These are phyloP conservation scores for Pythium aphanidermatum DNA, from an alignment of 352 stramenopile genomes.

Conservation along the genomic window DNA sequence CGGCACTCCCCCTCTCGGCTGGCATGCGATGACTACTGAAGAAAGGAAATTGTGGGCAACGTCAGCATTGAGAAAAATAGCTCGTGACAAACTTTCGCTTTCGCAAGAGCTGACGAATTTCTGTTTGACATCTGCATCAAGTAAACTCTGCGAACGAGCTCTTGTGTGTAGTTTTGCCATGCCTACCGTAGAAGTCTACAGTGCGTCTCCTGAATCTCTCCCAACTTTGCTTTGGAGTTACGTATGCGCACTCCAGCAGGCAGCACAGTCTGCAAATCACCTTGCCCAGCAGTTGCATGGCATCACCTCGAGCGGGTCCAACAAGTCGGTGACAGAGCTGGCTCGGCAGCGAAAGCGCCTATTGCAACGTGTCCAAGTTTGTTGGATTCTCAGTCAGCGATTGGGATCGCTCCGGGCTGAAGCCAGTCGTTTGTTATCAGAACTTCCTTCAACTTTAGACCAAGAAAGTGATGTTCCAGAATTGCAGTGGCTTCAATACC, in stretches of 20 bases:
- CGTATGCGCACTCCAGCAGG: constrained; percentile 10
- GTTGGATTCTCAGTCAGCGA: constrained; percentile 40
- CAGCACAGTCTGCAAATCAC: constrained; percentile 7
- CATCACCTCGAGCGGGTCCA: background rate
- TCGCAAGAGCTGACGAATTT: constrained; percentile 7
- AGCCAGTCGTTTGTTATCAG: background rate
- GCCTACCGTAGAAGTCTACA: constrained; percentile 12
- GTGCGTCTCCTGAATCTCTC: background rate
- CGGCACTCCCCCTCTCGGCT: constrained; percentile 8
- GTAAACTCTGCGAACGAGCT: constrained; percentile 24
- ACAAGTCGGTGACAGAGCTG: constrained; percentile 1
- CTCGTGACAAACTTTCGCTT: background rate
- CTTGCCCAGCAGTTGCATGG: constrained; percentile 4
- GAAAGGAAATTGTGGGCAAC: too few relatives aligned
- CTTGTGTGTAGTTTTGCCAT: constrained; percentile 48
- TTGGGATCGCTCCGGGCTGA: constrained; percentile 27
- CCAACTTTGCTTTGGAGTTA: constrained; percentile 15
- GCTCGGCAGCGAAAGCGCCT: constrained; percentile 13
- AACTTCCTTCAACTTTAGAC: background rate
- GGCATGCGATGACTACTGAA: constrained; percentile 10
- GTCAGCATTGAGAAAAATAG: background rate
- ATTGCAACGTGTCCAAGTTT: constrained; percentile 27
- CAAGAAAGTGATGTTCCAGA: background rate
- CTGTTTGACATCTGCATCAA: background rate
- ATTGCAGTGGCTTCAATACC: constrained; percentile 10